Conservation (phyloP, 768 basidiomycete genomes). For the Termitomyces sp. region DNA sequence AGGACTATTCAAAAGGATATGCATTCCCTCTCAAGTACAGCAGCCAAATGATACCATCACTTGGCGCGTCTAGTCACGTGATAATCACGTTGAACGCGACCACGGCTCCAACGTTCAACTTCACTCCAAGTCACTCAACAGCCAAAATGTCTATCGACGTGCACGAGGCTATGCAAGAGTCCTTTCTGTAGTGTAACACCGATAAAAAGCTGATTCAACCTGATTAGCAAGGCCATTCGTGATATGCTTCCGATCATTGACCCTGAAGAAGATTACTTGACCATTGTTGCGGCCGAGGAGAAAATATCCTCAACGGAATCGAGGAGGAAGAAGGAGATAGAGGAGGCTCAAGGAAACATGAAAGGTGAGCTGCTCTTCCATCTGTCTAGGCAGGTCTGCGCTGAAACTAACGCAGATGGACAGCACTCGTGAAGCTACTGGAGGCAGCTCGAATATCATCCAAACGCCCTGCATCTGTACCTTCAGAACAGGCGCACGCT, state of each 20-base stretch:
- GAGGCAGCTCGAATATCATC: conserved; percentile 71
- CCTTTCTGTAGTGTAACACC: neutral
- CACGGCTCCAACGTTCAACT: neutral
- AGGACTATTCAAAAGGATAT: neutral
- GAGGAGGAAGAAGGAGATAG: conserved; percentile 59
- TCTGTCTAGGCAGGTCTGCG: neutral
- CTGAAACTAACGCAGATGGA: neutral
- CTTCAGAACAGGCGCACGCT: conserved; percentile 58
- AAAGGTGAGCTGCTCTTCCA: conserved; percentile 40
- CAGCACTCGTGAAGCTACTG: conserved; percentile 59
- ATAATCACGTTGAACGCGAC: neutral
- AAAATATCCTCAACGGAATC: conserved; percentile 55
- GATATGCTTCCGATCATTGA: conserved; percentile 72
- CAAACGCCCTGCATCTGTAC: conserved; percentile 63
- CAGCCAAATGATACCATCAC: neutral
- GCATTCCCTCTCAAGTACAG: too few relatives aligned
- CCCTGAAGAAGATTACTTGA: conserved; percentile 74
- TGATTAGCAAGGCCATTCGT: conserved; percentile 55
- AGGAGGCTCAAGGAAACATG: conserved; percentile 59
- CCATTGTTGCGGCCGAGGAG: conserved; percentile 70
- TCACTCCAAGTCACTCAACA: neutral
- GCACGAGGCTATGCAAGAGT: conserved; percentile 41
- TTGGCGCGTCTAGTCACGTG: conserved; percentile 9
- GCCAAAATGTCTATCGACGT: conserved; percentile 34
- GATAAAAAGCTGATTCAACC: neutral